These are phyloP conservation scores for Syncephalastrum monosporum DNA, from an alignment of 371 early-diverging fungal genomes.

Conservation along the genomic window DNA sequence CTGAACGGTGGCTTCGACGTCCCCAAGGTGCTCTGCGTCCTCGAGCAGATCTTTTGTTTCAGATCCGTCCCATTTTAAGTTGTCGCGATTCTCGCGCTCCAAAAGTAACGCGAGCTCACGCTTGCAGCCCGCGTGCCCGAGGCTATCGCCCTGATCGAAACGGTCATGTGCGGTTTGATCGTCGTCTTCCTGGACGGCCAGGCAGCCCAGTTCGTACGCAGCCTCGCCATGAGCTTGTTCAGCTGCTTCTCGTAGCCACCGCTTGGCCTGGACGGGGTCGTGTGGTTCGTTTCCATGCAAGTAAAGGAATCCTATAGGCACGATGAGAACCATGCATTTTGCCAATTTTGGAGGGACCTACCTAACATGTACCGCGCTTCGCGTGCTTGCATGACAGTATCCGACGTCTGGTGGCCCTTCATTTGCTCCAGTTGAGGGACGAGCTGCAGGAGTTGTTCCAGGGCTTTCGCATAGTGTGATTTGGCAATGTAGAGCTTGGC, in stretches of 20 bases:
- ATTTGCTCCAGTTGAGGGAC: slow-evolving; percentile 20
- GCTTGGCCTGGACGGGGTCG: slow-evolving; percentile 7
- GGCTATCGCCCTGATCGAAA: slow-evolving; percentile 15
- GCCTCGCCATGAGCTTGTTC: slow-evolving; percentile 21
- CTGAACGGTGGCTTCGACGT: slow-evolving; percentile 17
- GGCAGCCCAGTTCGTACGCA: slow-evolving; percentile 18
- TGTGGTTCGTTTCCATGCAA: slow-evolving; percentile 8
- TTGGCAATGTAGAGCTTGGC: slow-evolving; percentile 20
- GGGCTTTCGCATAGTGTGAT: slow-evolving; percentile 16
- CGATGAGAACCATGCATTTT: not conserved
- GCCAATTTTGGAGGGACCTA: slow-evolving; percentile 2
- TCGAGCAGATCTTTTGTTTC: slow-evolving; percentile 16
- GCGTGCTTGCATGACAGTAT: slow-evolving; percentile 30
- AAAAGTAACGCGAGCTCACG: slow-evolving; percentile 23
- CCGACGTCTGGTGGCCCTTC: slow-evolving; percentile 22
- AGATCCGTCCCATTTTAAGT: slow-evolving; percentile 12
- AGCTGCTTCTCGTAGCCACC: slow-evolving; percentile 20
- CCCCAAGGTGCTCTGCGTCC: slow-evolving; percentile 17
- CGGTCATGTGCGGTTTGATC: slow-evolving; percentile 13
- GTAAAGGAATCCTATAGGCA: slow-evolving; percentile 17
- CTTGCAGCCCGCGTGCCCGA: slow-evolving; percentile 20
- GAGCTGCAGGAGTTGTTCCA: slow-evolving; percentile 10
- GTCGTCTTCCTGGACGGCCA: slow-evolving; percentile 11
- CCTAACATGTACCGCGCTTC: slow-evolving; percentile 34
- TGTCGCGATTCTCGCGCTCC: slow-evolving; percentile 3